Base-by-base conservation (phyloP, 2,329 filamentous ascomycete genomes). In the Hypoxylon sp. region DNA sequence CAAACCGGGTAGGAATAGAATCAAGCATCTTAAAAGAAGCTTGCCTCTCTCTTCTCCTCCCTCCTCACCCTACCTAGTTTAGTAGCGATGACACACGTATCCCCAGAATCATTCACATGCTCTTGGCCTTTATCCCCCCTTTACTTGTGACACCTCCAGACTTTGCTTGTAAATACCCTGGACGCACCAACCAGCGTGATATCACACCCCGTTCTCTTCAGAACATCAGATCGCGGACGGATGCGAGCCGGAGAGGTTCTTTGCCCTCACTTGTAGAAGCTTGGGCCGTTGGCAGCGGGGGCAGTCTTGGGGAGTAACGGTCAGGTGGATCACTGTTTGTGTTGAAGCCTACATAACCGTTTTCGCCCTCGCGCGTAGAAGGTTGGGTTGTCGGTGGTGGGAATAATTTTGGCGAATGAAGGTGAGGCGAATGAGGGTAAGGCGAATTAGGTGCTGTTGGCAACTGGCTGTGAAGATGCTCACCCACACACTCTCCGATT, bases 371-470 rank as follows among this genome's bases (percentile, higher is more conserved):
- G 14, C 30, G 25, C 11, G 17, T 34, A 34, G 36, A 17, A 19
- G 28, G 4, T n/a, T 21, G 53, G 5, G 38, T 1, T 34, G 4
- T 23, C 28, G 9, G 4, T 56, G 23, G 10, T 30, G 41, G 10
- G 10, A 14, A 11, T 19, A 14, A 10, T 23, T 41, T 32, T 34
- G 67, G 56, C 11, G 55, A 48, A 7, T 56, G 23, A 19, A 68
- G 62, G 9, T 63, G 23, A 10, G 79, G 79, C 2, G 79, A 80
- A 66, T 71, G 80, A 6, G 79, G 79, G n/a, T n/a, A n/a, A 10
- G 79, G 79, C 2, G 79, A 80, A 66, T 71, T 80, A 6, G 79
- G 79, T 13, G 78, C 79, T 3, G 79, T 80, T 10, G 74, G 74
- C 4, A 79, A 67, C 43, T 76, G 75, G 5, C 69, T 57, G 10